These are phyloP conservation scores for Fragaria nilgerrensis DNA, from an alignment of 306 rosid species.

Conservation along the genomic window DNA sequence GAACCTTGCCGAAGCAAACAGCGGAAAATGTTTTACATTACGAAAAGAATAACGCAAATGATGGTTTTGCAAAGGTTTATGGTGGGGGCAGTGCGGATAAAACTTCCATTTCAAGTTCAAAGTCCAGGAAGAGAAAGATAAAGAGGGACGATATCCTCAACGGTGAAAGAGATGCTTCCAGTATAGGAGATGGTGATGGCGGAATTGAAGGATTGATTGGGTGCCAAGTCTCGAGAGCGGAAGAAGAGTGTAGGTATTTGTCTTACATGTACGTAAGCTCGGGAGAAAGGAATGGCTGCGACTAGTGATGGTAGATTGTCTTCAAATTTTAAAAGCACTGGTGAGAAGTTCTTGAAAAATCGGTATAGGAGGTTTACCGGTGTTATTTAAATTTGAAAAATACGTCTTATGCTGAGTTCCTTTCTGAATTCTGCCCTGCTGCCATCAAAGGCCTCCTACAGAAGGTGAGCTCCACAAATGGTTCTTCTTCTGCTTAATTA, in stretches of 20 bases:
- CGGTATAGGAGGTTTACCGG: constrained; percentile 57
- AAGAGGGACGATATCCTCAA: constrained; percentile 11
- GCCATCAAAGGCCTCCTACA: constrained; percentile 64
- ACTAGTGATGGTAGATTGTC: constrained; percentile 14
- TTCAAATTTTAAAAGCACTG: constrained; percentile 37
- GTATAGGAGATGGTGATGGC: constrained; percentile 9
- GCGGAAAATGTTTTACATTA: background rate
- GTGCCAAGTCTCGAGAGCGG: constrained; percentile 57
- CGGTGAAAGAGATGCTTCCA: constrained; percentile 14
- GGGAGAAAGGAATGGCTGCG: constrained; percentile 35
- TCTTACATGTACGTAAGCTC: constrained; percentile 66
- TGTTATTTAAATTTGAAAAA: constrained; percentile 29
- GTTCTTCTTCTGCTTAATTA: constrained; percentile 31
- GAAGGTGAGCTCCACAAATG: constrained; percentile 66
- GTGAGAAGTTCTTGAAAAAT: constrained; percentile 57
- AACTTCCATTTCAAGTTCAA: constrained; percentile 6
- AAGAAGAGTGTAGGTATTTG: constrained; percentile 71
- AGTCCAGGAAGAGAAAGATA: constrained; percentile 30
- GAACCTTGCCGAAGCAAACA: constrained; percentile 1
- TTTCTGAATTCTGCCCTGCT: constrained; percentile 56
- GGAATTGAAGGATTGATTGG: too few relatives aligned
- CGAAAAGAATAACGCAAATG: constrained; percentile 17
- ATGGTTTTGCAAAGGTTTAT: background rate
- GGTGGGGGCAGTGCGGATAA: constrained; percentile 12
- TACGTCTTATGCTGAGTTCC: constrained; percentile 45